Base-by-base conservation (phyloP, 345 rosid genomes). In the Schrenkiella parvula region DNA sequence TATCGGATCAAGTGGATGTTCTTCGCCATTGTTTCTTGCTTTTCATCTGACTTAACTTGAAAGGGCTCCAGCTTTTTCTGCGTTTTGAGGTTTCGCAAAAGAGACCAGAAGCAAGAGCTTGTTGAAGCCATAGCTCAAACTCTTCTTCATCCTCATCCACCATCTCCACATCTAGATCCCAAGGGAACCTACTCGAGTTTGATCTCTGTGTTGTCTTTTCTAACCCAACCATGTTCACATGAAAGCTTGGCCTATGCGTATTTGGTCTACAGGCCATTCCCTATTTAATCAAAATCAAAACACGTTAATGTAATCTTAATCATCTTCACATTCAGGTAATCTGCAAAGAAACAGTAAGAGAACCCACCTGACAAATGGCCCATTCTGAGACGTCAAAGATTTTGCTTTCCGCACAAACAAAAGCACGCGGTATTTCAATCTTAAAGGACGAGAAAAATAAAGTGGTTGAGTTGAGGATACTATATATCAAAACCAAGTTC, bases 361-460 rank as follows among this genome's bases (percentile, higher is more conserved):
- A 51, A 68, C 95, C 35, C 10, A 91, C 99, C 97, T 95, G 99
- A 79, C 99, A 95, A 70, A 88, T 92, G 55, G 98, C 98, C 99
- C 98, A 95, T 73, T 95, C 99, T 64, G 99, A 95, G 39, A 88
- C 99, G 75, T 95, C 99, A 88, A 91, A 95, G 80, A 92, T 82
- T 81, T 91, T 95, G 89, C 97, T 89, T 80, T 95, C 99, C 2
- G 97, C 99, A 64, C 99, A 95, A 63, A 95, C 99, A 88, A 92
- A 95, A 58, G 98, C 99, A 12, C 93, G 89, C 0, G 99, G 99
- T 69, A 95, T 92, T 80, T 95, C 99, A 80, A 88, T 84, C 99
- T 95, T 48, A 35, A 25, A 70, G 47, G 22, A 59, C 58, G 75
- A 0, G n/a, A 19, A 63, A 72, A 72, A 8, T 23, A 58, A 71